Evolutionary conservation across 768 basidiomycete species (phyloP), one percentile per base, ranked within the genome.

Genomic region (Neoboletus magnificus): DNA sequence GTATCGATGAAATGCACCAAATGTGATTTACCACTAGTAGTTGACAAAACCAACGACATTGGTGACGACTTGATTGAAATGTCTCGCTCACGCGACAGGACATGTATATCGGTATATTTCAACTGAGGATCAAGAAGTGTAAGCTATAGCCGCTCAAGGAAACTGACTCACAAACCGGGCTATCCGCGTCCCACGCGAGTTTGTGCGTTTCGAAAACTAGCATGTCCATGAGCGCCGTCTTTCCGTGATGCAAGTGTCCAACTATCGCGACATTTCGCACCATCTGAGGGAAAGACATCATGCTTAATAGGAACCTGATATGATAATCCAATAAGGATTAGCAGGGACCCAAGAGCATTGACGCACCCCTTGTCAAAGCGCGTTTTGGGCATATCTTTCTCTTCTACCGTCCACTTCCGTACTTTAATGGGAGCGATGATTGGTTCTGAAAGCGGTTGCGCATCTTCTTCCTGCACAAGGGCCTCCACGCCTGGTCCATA

Each of bases 1-100:
- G 97, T 98, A 71, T 99, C 97, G 63, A 99, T 87, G 30, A 98
- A 72, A 72, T 99, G 95, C 50, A 98, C 70, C 22, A 99, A 79
- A 72, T 95, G 89, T 2, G 94, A 97, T 76, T 98, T 98, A 53
- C 94, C 93, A 42, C 81, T 76, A 15, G 92, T 93, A 15, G 83
- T 91, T 18, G 84, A 83, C 5, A 98, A 78, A 52, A 99, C 77
- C 49, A 99, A 80, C 15, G 95, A 97, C 87, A 99, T 96, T 9
- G 97, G 94, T 0, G 89, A 91, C 2, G 96, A 97, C 74, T 98
- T 98, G 64, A 98, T 87, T 11, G 96, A 98, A 57, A 99, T 91
- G 63, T 85, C 86, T 29, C 97, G 86, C 62, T 89, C 82, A 58
- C 93, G 83, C 33, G 96, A 89, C 36, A 99, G 79, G 43, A 91